phyloP scores from a whole-genome alignment of 164 flowering plant species.

The Stephania cephalantha region DNA sequence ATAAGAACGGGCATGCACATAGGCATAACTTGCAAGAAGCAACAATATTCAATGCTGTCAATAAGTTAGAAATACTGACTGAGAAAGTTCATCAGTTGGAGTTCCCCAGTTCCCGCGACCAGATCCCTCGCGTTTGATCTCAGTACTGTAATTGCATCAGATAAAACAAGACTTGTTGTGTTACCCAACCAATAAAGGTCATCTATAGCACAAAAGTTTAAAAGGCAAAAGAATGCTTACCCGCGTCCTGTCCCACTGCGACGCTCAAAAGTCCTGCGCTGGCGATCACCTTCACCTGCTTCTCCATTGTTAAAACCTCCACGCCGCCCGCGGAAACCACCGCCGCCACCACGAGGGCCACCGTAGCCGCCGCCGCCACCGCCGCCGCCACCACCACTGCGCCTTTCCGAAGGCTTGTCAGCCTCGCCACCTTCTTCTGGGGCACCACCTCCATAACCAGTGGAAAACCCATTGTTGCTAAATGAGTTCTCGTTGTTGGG shows the following conservation, averaged over 20 bases:
- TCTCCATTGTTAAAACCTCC: slow-evolving; percentile 54
- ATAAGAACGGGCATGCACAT: neutral
- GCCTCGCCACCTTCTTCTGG: slow-evolving; percentile 38
- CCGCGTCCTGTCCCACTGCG: slow-evolving; percentile 66
- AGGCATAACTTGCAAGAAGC: too few species aligned
- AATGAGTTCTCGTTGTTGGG: slow-evolving; percentile 33
- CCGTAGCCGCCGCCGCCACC: slow-evolving; percentile 8
- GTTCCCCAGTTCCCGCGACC: slow-evolving; percentile 72
- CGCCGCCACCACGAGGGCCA: slow-evolving; percentile 46
- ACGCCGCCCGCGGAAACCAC: slow-evolving; percentile 49
- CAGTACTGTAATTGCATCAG: slow-evolving; percentile 29
- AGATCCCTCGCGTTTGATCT: slow-evolving; percentile 55
- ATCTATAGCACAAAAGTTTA: neutral
- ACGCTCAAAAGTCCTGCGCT: slow-evolving; percentile 50
- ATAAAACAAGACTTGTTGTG: neutral
- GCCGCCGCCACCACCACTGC: slow-evolving; percentile 12
- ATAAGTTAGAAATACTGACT: slow-evolving; percentile 23
- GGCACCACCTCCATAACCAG: slow-evolving; percentile 20
- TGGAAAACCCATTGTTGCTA: slow-evolving; percentile 29
- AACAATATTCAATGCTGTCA: neutral
- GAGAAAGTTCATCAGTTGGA: slow-evolving; percentile 45
- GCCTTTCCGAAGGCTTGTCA: slow-evolving; percentile 31
- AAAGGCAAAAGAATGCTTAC: slow-evolving; percentile 22
- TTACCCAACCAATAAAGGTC: neutral
- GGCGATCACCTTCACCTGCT: slow-evolving; percentile 40